Percentiles rank a stretch among this genome's conserved stretches.
Conservation (phyloP, 768 basidiomycete species). For the Podaxis mareebaensis region DNA sequence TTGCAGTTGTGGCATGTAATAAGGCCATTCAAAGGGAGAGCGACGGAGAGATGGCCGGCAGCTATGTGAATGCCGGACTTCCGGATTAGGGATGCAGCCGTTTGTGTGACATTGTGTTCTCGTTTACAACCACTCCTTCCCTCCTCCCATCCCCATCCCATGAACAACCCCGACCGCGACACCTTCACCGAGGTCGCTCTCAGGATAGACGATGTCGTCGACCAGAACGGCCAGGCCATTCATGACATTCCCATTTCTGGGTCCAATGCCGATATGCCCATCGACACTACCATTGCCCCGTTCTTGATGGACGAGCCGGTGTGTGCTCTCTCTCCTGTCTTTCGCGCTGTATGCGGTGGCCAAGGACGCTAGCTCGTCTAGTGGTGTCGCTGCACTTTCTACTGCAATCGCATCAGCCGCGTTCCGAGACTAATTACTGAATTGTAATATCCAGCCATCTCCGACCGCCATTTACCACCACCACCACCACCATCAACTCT, state of each 20-base stretch:
- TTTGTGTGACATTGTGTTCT: constrained; percentile 2
- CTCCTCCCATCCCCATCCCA: background rate
- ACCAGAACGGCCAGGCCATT: constrained; percentile 14
- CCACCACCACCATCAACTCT: background rate
- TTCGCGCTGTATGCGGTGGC: background rate
- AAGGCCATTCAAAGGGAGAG: background rate
- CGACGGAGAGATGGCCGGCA: background rate
- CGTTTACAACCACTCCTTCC: constrained; percentile 2
- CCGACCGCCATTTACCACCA: constrained; percentile 10
- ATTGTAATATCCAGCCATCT: background rate
- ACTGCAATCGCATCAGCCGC: background rate
- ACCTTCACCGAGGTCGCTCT: constrained; percentile 4
- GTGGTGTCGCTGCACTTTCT: background rate
- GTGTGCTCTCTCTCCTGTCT: background rate
- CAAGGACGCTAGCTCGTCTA: background rate
- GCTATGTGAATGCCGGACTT: constrained; percentile 3
- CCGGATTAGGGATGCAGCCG: background rate
- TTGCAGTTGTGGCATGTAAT: background rate
- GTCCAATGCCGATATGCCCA: background rate
- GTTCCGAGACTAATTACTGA: background rate
- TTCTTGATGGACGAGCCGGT: constrained; percentile 13
- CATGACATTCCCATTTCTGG: background rate
- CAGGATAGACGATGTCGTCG: constrained; percentile 16
- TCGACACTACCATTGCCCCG: constrained; percentile 14
- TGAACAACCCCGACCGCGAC: background rate